These are phyloP conservation scores for Xanthoparmelia taractica DNA, from an alignment of 495 filamentous ascomycete genomes.

Conservation along the genomic window DNA sequence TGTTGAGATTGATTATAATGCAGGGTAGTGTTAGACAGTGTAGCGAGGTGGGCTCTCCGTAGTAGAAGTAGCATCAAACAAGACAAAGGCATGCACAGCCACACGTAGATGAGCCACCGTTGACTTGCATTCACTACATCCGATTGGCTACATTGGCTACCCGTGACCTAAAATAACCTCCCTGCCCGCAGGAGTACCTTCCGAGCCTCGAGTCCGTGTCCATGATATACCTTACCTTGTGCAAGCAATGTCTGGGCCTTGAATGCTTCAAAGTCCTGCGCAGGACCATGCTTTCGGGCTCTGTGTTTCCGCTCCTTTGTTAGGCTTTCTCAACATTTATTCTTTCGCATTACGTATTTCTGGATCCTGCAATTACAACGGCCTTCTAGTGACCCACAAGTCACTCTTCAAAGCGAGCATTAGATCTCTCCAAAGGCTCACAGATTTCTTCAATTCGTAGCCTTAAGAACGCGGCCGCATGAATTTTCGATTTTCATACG, in stretches of 20 bases:
- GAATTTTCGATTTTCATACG: not conserved
- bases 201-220: not conserved
- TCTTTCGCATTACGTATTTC: not conserved
- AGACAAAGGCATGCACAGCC: not conserved
- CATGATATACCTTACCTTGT: not conserved
- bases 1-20: no score
- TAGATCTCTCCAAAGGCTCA: not conserved
- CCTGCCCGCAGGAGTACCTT: no score
- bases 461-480: not conserved
- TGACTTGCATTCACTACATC: not conserved
- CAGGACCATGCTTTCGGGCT: not conserved
- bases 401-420: not conserved
- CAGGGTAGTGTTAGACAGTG: not conserved
- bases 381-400: not conserved
- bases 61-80: not conserved
- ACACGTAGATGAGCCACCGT: not conserved
- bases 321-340: not conserved
- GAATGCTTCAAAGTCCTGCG: not conserved
- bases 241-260: not conserved
- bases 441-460: not conserved
- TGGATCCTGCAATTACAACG: not conserved
- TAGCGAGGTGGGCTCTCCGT: not conserved
- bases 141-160: not conserved
- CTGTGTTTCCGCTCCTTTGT: not conserved
- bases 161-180: not conserved